phyloP scores from a whole-genome alignment of 2,329 filamentous ascomycete genomes.

The Mariannaea sp. region DNA sequence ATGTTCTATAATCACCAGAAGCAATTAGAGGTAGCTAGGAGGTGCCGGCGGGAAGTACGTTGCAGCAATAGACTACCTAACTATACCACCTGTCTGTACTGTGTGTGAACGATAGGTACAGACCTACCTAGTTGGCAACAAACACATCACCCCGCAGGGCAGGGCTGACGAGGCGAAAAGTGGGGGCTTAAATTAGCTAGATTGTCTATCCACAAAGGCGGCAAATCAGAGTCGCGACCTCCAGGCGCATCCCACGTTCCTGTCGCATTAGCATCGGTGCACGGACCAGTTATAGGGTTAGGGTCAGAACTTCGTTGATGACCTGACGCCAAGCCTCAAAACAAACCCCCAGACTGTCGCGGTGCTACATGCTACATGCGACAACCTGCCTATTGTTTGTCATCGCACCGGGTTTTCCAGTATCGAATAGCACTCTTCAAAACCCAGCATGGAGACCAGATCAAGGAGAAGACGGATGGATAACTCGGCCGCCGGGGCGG shows the following conservation, averaged over 20 bases:
- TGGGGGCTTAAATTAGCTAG: background rate
- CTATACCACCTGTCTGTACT: no score
- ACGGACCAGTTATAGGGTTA: constrained; percentile 32
- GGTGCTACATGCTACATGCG: no score
- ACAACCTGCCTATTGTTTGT: no score
- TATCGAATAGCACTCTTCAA: background rate
- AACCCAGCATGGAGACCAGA: constrained; percentile 27
- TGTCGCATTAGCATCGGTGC: background rate
- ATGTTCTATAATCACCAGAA: no score
- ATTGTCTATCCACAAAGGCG: background rate
- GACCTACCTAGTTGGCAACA: no score
- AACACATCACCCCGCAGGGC: no score
- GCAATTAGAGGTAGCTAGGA: no score
- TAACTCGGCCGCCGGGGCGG: constrained; percentile 11
- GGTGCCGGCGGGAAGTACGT: no score
- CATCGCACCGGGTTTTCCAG: background rate
- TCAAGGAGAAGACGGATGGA: constrained; percentile 21
- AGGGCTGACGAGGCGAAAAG: background rate
- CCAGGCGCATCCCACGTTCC: background rate
- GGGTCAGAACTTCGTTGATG: constrained; percentile 22
- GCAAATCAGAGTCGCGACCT: constrained; percentile 13
- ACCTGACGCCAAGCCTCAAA: constrained; percentile 12
- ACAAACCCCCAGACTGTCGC: no score
- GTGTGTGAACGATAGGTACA: no score
- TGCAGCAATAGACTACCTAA: no score